Evolutionary conservation across 2,329 filamentous ascomycete genomes (phyloP).

Genomic region (Leptodontidium sp.): DNA sequence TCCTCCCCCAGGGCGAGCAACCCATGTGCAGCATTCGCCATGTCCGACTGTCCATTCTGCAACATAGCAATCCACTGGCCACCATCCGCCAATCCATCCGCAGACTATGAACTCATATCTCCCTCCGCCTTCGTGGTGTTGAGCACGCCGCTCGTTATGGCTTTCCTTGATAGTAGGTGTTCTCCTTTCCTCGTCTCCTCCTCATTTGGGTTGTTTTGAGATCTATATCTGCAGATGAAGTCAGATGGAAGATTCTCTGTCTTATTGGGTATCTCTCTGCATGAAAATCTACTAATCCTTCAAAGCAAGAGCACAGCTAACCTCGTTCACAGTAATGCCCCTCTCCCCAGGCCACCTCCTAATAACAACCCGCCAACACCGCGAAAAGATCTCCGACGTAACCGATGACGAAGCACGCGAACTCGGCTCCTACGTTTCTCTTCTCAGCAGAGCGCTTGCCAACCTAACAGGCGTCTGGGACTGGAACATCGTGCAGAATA

Average conservation of each 20-base stretch:
- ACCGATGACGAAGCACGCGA: slow-evolving; percentile 68
- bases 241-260: not conserved
- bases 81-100: slow-evolving; percentile 53
- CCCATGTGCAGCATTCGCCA: slow-evolving; percentile 12
- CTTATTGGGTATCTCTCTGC: not conserved
- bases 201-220: no score
- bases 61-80: slow-evolving; percentile 60
- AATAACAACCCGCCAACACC: slow-evolving; percentile 79
- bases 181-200: no score
- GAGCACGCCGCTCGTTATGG: slow-evolving; percentile 78
- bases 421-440: slow-evolving; percentile 72
- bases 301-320: not conserved
- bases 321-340: slow-evolving; percentile 66
- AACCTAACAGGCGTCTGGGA: slow-evolving; percentile 76
- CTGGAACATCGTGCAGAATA: slow-evolving; percentile 98
- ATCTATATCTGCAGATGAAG: not conserved
- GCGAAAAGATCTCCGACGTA: slow-evolving; percentile 79
- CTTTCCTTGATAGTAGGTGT: slow-evolving; percentile 78
- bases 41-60: slow-evolving; percentile 66
- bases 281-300: not conserved
- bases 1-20: slow-evolving; percentile 19
- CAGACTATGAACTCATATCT: slow-evolving; percentile 48
- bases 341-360: slow-evolving; percentile 85
- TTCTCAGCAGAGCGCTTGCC: slow-evolving; percentile 76
- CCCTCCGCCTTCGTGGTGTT: slow-evolving; percentile 69